phyloP scores from a whole-genome alignment of 2,329 filamentous ascomycete genomes.

The Simplicillium sp. region DNA sequence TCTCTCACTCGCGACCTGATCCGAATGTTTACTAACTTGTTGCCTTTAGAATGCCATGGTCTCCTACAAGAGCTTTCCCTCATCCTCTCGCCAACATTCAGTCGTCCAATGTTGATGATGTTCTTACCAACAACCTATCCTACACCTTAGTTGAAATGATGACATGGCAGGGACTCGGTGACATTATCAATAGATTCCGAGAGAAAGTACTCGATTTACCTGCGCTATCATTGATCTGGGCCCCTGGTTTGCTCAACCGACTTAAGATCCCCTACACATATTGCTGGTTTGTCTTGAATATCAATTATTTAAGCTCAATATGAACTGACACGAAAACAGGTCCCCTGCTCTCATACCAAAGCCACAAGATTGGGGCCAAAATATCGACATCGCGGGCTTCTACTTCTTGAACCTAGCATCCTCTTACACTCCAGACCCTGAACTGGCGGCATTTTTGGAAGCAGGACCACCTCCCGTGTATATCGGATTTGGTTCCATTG shows the following conservation, averaged over 20 bases:
- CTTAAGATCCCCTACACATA: slow-evolving; percentile 80
- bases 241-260: slow-evolving; percentile 67
- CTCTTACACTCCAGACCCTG: slow-evolving; percentile 55
- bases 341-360: slow-evolving; percentile 72
- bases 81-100: slow-evolving; percentile 80
- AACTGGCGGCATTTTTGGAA: slow-evolving; percentile 56
- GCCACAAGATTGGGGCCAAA: slow-evolving; percentile 63
- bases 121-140: slow-evolving; percentile 73
- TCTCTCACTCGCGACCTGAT: slow-evolving; percentile 10
- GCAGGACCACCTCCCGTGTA: slow-evolving; percentile 67
- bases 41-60: slow-evolving; percentile 82
- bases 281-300: slow-evolving; percentile 53
- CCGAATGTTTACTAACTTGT: background rate
- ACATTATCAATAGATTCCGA: slow-evolving; percentile 83
- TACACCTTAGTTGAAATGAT: slow-evolving; percentile 84
- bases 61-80: slow-evolving; percentile 74
- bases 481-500: slow-evolving; percentile 76
- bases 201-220: slow-evolving; percentile 66
- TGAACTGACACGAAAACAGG: slow-evolving; percentile 12
- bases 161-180: slow-evolving; percentile 86
- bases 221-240: slow-evolving; percentile 70
- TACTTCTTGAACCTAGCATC: slow-evolving; percentile 63
- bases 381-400: slow-evolving; percentile 69
- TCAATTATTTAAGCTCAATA: slow-evolving; percentile 2
- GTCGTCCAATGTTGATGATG: slow-evolving; percentile 63